Evolutionary conservation across 257 asterid genomes (phyloP), one percentile per base, ranked within the genome.

Genomic region (Eucommia ulmoides): DNA sequence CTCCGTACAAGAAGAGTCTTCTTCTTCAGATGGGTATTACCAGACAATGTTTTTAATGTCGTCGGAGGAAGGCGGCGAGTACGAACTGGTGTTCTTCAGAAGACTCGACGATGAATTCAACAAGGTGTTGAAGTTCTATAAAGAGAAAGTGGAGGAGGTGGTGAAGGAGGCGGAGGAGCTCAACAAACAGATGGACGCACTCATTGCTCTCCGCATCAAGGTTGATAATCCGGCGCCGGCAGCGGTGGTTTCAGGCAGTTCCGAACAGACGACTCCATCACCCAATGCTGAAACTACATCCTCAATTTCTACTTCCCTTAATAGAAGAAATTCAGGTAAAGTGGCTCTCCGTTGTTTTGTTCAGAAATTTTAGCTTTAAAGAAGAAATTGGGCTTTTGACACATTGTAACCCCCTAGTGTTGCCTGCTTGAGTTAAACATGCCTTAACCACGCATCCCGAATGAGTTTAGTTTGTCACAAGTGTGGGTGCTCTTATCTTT

Each of bases 141-240:
- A 19, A 59, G 20, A 1, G 2, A 67, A 73, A 24, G 77, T 63
- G 17, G 64, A 61, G 38, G 83, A 79, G 25, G 81, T 60, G 33
- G 53, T 66, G 63, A 48, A 56, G 35, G 83, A 79, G 50, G 79
- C 79, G 1, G 63, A 42, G 10, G 79, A 19, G 10, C 19, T 79
- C 46, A 69, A 64, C 48, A 67, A 65, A 42, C 88, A 79, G 6
- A 79, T 79, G 88, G 70, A 73, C 20, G 77, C 88, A 8, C 25
- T 75, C 2, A 52, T 79, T 18, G 80, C 81, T 15, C 74, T 79
- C 7, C 44, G 73, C 2, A 59, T 70, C 4, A 79, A 70, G 45
- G 79, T 75, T 10, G 77, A 72, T 51, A 20, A 67, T 24, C 75
- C 79, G 0, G 42, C 52, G 0, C 76, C 74, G 0, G 61, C 67